phyloP scores from a whole-genome alignment of 305 asterid species.

The Fraxinus albicans region DNA sequence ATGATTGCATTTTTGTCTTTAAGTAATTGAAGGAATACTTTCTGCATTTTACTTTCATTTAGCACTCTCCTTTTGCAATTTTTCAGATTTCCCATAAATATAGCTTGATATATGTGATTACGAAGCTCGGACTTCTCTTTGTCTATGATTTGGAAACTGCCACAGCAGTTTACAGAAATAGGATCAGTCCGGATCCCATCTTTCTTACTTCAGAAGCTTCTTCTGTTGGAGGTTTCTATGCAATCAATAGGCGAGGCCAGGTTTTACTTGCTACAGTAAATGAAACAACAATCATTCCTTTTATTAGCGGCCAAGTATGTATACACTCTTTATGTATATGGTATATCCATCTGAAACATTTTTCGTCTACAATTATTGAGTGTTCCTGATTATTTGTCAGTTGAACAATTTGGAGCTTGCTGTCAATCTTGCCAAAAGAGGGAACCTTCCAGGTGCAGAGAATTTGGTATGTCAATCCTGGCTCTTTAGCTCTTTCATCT shows the following conservation, averaged over 20 bases:
- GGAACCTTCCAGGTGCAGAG: constrained; percentile 98
- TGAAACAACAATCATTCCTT: constrained; percentile 87
- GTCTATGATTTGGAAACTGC: constrained; percentile 97
- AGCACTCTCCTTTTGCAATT: constrained; percentile 19
- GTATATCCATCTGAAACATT: neutral
- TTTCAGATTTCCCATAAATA: constrained; percentile 89
- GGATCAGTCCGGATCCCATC: constrained; percentile 98
- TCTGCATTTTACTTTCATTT: constrained; percentile 17
- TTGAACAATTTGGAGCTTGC: constrained; percentile 98
- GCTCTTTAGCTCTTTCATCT: constrained; percentile 11
- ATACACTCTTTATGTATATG: constrained; percentile 17
- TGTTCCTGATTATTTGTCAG: constrained; percentile 40
- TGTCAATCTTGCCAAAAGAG: constrained; percentile 95
- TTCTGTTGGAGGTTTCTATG: constrained; percentile 93
- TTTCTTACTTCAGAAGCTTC: constrained; percentile 94
- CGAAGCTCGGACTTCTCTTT: constrained; percentile 98
- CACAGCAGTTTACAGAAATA: constrained; percentile 92
- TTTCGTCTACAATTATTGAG: constrained; percentile 1
- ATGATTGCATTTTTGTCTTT: neutral
- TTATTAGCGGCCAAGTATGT: constrained; percentile 94
- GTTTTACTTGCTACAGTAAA: constrained; percentile 94
- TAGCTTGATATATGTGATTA: constrained; percentile 87
- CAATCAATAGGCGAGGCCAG: constrained; percentile 95
- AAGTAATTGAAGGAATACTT: neutral
- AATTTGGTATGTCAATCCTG: constrained; percentile 62